Conservation (phyloP, 2,329 filamentous ascomycete genomes). For the Amesomyces nigricolor region DNA sequence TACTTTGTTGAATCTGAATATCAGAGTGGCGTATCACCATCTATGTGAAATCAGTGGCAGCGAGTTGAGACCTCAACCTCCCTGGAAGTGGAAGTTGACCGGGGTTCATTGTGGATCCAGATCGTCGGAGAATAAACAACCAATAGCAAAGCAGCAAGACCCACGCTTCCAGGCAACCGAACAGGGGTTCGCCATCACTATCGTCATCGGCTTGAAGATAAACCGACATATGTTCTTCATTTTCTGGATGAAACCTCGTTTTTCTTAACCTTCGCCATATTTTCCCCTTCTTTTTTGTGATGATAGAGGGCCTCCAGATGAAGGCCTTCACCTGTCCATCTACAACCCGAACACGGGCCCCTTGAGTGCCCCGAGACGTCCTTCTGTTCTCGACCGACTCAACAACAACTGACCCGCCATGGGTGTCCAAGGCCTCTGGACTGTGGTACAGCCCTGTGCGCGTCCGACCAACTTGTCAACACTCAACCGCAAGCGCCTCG, state of each 20-base stretch:
- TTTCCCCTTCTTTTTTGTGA: not conserved
- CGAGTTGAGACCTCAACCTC: not conserved
- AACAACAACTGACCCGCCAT: conserved; percentile 47
- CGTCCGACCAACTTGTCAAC: conserved; percentile 94
- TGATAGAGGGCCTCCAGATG: not conserved
- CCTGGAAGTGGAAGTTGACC: not conserved
- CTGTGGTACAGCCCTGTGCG: conserved; percentile 88
- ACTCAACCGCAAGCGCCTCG: conserved; percentile 90
- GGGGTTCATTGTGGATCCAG: not conserved
- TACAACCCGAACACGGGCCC: not conserved
- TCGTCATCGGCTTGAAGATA: conserved; percentile 1
- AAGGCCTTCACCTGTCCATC: not conserved
- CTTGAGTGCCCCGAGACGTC: conserved; percentile 11
- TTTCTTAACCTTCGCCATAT: not conserved
- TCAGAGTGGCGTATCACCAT: no score
- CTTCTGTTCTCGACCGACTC: not conserved
- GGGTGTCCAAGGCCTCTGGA: conserved; percentile 98
- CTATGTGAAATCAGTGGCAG: no score
- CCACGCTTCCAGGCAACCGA: conserved; percentile 15
- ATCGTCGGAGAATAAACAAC: not conserved
- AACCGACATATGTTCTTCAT: not conserved
- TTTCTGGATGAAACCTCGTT: no score
- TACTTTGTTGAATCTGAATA: no score
- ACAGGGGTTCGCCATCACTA: not conserved
- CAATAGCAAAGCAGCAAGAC: conserved; percentile 14